Evolutionary conservation across 179 eudicot genomes (phyloP).

Genomic region (Gypsophila paniculata): DNA sequence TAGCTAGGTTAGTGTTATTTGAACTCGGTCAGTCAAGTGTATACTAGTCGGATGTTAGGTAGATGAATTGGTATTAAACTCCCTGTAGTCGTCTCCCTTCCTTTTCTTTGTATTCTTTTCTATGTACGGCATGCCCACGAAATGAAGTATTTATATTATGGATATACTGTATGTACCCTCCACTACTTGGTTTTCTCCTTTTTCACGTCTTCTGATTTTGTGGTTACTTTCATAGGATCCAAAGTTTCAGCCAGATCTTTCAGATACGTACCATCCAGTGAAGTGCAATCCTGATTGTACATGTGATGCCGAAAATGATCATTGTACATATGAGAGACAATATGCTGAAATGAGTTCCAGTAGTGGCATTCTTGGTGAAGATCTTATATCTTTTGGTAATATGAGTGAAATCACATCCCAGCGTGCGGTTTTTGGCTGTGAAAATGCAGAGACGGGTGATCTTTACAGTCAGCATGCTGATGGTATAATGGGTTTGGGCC

Average conservation of each 20-base stretch:
- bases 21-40: background rate
- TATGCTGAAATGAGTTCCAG: slow-evolving; percentile 99
- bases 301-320: slow-evolving; percentile 55
- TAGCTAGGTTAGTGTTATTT: background rate
- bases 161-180: background rate
- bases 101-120: slow-evolving; percentile 7
- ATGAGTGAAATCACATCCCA: slow-evolving; percentile 78
- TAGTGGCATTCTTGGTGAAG: slow-evolving; percentile 91
- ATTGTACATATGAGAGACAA: slow-evolving; percentile 78
- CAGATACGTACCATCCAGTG: slow-evolving; percentile 68
- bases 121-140: background rate
- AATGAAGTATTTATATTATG: background rate
- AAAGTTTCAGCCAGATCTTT: slow-evolving; percentile 70
- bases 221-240: slow-evolving; percentile 55
- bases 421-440: slow-evolving; percentile 92
- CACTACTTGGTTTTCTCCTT: background rate
- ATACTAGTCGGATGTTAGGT: background rate
- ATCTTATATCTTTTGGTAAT: slow-evolving; percentile 81
- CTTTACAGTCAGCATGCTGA: slow-evolving; percentile 94
- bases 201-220: background rate
- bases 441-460: slow-evolving; percentile 87
- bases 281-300: slow-evolving; percentile 76
- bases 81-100: background rate
- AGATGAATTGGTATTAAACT: slow-evolving; percentile 7
- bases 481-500: slow-evolving; percentile 96